Conservation (phyloP, 2,329 filamentous ascomycete genomes). For the Fusarium sp. region DNA sequence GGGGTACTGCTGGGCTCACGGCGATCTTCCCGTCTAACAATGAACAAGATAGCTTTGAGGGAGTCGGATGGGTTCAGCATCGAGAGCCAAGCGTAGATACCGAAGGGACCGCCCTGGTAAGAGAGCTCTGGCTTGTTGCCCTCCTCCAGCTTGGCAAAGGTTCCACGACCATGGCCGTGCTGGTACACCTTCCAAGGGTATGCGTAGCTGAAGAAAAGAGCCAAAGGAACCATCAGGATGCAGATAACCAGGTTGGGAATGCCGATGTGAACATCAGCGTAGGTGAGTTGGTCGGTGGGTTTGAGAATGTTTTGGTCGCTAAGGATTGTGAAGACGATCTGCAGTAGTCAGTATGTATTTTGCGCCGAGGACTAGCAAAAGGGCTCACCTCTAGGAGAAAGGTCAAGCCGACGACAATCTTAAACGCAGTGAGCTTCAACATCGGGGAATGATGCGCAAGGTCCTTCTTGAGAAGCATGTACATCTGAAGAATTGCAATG, state of each 20-base stretch:
- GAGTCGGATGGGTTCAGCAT: slow-evolving; percentile 39
- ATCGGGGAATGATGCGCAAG: slow-evolving; percentile 38
- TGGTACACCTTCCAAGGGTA: slow-evolving; percentile 41
- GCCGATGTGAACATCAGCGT: slow-evolving; percentile 39
- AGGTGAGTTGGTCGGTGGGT: slow-evolving; percentile 34
- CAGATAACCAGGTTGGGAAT: slow-evolving; percentile 41
- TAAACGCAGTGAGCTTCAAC: slow-evolving; percentile 41
- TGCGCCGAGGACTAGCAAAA: fast-evolving
- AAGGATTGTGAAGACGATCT: slow-evolving; percentile 39
- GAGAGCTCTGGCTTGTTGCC: not conserved
- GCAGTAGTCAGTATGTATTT: not conserved
- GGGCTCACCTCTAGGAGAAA: slow-evolving; percentile 35
- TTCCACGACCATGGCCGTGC: slow-evolving; percentile 10
- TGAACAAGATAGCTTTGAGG: slow-evolving; percentile 30
- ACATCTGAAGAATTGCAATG: slow-evolving; percentile 34
- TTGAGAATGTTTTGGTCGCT: slow-evolving; percentile 22
- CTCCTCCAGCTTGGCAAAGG: slow-evolving; percentile 18
- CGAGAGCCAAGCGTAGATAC: slow-evolving; percentile 32
- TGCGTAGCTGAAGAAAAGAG: slow-evolving; percentile 35
- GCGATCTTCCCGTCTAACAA: not conserved
- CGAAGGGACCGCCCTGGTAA: slow-evolving; percentile 36
- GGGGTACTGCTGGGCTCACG: not conserved
- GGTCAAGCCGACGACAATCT: slow-evolving; percentile 33
- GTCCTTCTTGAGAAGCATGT: slow-evolving; percentile 30
- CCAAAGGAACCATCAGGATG: slow-evolving; percentile 38